Percentiles rank a stretch among this genome's conserved stretches.
Evolutionary conservation across 257 asterid genomes (phyloP).

Genomic region (Apocynum venetum): DNA sequence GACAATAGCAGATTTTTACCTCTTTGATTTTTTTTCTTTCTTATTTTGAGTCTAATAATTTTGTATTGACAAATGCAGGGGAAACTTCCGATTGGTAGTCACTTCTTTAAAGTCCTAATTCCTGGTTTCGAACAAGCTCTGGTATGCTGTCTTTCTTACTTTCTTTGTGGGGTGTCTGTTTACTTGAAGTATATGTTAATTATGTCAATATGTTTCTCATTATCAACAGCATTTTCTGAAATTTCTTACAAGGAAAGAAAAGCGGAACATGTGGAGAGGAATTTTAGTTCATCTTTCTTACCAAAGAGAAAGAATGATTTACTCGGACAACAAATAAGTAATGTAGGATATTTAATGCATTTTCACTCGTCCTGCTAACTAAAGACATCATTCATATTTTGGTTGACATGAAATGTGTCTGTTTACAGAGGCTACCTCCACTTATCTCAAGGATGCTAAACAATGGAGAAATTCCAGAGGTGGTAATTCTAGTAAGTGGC

Average conservation of each 20-base stretch:
- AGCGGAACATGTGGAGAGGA: neutral
- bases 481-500: slow-evolving; percentile 10
- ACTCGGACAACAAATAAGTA: too few relatives aligned
- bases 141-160: slow-evolving; percentile 5
- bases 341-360: too few relatives aligned
- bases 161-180: too few relatives aligned
- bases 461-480: neutral
- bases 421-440: slow-evolving; percentile 8
- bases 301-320: neutral
- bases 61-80: neutral
- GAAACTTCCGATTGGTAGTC: neutral
- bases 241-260: neutral
- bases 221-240: neutral
- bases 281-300: neutral
- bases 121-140: slow-evolving; percentile 21
- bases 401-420: neutral
- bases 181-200: too few relatives aligned
- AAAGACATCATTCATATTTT: too few relatives aligned
- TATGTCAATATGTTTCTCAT: neutral
- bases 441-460: slow-evolving; percentile 2
- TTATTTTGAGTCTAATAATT: neutral
- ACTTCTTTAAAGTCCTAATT: slow-evolving; percentile 23
- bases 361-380: too few relatives aligned
- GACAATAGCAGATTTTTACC: too few relatives aligned
- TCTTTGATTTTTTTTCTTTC: too few relatives aligned